Base-by-base conservation (phyloP, 495 filamentous ascomycete genomes). In the Aspergillus heteromorphus region DNA sequence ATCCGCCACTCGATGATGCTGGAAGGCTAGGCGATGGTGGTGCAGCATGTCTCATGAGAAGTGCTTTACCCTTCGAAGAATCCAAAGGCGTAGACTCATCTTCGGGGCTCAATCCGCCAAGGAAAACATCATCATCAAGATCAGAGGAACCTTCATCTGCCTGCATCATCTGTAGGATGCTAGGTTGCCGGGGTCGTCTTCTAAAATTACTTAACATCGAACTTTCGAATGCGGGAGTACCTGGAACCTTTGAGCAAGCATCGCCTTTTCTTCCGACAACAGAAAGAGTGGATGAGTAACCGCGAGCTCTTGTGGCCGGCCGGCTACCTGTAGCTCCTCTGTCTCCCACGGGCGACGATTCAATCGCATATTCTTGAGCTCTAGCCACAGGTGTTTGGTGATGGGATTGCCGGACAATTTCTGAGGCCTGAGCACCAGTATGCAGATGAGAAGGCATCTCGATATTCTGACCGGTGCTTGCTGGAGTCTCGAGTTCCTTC, bases 1-100 rank as follows among this genome's bases (percentile, higher is more conserved):
- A 72, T 10, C 61, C 61, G 7, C 41, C 60, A 21, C 68, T 65
- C 1, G 68, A 66, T 10, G 64, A 65, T 8, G 56, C 59, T 27
- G 65, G 60, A 29, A 41, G 19, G 27, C 56, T 48, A 1, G 55
- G 55, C 5, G 59, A 56, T 4, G 69, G 68, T 17, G 60, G 52
- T 27, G 65, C 60, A 10, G 55, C 57, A 10, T 49, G 54, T 48
- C 56, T 59, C 4, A 58, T 30, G 2, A 72, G 41, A 9, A 72
- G 55, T 27, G 70, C 66, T 45, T 68, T 73, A 2, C 65, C 61
- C 41, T 66, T 64, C 1, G 72, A 64, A 19, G 74, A 53, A 55
- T 81, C 76, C 51, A 87, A 62, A 2, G 84, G 84, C 19, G 84
- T 87, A 34, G 84, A 87, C 63, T 86, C 83, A 63, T 83, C 83